Base-by-base conservation (phyloP, 1,284 basidiomycete species). In the Abortiporus biennis region DNA sequence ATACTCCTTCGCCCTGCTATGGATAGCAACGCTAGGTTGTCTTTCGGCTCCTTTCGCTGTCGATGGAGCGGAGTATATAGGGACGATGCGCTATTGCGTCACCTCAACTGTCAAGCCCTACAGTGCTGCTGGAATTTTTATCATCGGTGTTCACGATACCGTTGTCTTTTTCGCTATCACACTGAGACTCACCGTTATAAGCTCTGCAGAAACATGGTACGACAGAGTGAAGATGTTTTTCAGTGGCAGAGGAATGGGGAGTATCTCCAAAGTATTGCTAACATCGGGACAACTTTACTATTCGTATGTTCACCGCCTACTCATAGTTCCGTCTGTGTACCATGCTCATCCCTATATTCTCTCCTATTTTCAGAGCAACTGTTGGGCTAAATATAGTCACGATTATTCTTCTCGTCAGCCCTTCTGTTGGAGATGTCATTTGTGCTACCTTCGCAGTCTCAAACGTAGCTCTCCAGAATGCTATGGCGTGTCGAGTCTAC, bases 11-110 rank as follows among this genome's bases (percentile, higher is more conserved):
- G 52, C 50, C 21, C 3, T 58, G 17, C 15, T 37, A 8, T 68
- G 65, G 65, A 48, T 68, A 12, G 35, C 45, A 5, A 57, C 58
- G 2, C 39, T 61, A 12, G 17, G 37, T 16, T 25, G 12, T 5
- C 23, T 38, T 16, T 16, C 23, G 13, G 9, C 37, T 15, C 22
- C 37, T 5, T 38, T 38, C 23, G 21, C 12, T 12, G 17, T 38
- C 11, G 20, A 27, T 29, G 37, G 22, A 12, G 11, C 16, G 4
- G 43, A 35, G 1, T 23, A 42, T 16, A 27, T 42, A 22, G 40
- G 40, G 5, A 27, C 40, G 3, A 42, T 24, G 3, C 24, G 9
- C 16, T 36, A 11, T 12, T 36, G 32, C 33, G 23, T 35, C 22
- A 42, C 24, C 33, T 24, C 20, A 15, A 34, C 24, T 23, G 40